phyloP scores from a whole-genome alignment of 805 yeast species.

The Priceomyces carsonii region DNA sequence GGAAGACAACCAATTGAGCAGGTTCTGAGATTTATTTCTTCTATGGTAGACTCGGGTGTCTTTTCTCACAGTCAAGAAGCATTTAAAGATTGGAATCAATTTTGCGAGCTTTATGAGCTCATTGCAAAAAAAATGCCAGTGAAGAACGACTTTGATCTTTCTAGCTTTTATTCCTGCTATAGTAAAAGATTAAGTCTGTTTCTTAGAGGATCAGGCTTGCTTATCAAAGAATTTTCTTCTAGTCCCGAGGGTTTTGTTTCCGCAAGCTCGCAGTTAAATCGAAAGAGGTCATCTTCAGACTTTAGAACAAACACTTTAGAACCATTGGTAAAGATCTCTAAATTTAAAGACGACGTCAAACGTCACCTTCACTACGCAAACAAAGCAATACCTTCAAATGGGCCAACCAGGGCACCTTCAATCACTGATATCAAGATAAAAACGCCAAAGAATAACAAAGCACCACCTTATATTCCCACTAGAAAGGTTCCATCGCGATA shows the following conservation, averaged over 20 bases:
- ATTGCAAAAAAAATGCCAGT: slow-evolving; percentile 5
- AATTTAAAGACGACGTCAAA: no score
- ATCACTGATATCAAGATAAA: slow-evolving; percentile 1
- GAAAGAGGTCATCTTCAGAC: not conserved
- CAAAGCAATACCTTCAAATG: no score
- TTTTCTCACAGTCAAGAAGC: slow-evolving; percentile 15
- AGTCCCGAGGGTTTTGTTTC: not conserved
- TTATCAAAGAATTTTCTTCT: not conserved
- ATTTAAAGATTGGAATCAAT: slow-evolving; percentile 14
- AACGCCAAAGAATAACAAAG: slow-evolving; percentile 15
- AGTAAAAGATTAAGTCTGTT: slow-evolving; percentile 11
- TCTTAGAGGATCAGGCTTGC: slow-evolving; percentile 10
- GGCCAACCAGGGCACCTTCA: slow-evolving; percentile 8
- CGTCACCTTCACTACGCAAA: no score
- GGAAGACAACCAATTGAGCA: slow-evolving; percentile 20
- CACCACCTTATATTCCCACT: slow-evolving; percentile 36
- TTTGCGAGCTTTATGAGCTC: slow-evolving; percentile 21
- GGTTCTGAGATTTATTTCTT: slow-evolving; percentile 29
- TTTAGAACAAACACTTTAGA: no score
- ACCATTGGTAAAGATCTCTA: no score
- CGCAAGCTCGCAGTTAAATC: slow-evolving; percentile 2
- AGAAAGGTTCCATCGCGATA: slow-evolving; percentile 15
- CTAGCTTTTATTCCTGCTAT: slow-evolving; percentile 14
- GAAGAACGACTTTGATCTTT: slow-evolving; percentile 9
- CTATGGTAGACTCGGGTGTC: slow-evolving; percentile 7